phyloP scores from a whole-genome alignment of 305 asterid genomes.

The Ilex paraguariensis region DNA sequence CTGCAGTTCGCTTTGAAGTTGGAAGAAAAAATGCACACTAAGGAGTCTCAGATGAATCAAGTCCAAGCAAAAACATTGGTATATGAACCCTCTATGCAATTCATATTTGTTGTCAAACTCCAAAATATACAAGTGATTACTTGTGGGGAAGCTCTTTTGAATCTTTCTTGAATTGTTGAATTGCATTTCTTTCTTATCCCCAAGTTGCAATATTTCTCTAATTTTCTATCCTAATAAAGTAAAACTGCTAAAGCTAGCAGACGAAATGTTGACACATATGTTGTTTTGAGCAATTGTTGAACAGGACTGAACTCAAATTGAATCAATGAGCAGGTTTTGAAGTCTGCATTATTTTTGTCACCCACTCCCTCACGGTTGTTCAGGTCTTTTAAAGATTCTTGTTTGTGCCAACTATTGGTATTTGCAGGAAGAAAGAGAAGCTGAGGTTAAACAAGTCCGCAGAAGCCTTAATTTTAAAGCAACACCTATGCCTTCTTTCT shows the following conservation, averaged over 20 bases:
- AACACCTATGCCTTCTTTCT: slow-evolving; percentile 46
- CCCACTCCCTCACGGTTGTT: too few relatives aligned
- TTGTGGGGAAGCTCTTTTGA: too few relatives aligned
- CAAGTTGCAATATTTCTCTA: too few relatives aligned
- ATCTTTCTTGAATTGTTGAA: too few relatives aligned
- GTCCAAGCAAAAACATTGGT: slow-evolving; percentile 49
- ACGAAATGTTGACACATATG: too few relatives aligned
- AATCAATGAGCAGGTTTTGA: neutral
- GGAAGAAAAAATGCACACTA: slow-evolving; percentile 44
- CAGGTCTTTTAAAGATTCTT: neutral
- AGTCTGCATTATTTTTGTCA: neutral
- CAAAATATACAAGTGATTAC: too few relatives aligned
- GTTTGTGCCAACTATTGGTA: slow-evolving; percentile 5
- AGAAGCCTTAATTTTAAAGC: slow-evolving; percentile 44
- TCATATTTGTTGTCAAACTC: too few relatives aligned
- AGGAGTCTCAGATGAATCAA: slow-evolving; percentile 41
- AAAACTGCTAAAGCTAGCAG: too few relatives aligned
- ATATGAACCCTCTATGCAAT: slow-evolving; percentile 1
- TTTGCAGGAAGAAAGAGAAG: slow-evolving; percentile 34
- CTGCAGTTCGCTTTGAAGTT: slow-evolving; percentile 39
- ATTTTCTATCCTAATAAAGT: too few relatives aligned
- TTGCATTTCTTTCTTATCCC: too few relatives aligned
- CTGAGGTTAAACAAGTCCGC: slow-evolving; percentile 33
- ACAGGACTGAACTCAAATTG: too few relatives aligned
- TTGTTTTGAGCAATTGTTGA: too few relatives aligned